Percentiles rank a stretch among this genome's conserved stretches.
These are phyloP conservation scores for Trametes polyzona DNA, from an alignment of 1,284 basidiomycete genomes.

Conservation along the genomic window DNA sequence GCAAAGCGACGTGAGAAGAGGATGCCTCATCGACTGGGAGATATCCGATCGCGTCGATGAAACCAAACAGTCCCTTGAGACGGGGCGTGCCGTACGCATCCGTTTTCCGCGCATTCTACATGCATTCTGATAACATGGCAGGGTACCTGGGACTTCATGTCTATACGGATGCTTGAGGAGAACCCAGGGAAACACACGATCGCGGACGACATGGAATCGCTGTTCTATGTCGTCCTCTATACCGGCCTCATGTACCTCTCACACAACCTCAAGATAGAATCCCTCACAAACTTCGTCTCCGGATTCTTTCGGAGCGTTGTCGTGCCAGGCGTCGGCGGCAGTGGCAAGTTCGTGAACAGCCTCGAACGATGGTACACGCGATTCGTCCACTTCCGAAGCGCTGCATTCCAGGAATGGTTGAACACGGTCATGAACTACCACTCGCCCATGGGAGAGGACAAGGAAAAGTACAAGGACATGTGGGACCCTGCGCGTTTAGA, in stretches of 20 bases:
- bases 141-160: constrained; percentile 2
- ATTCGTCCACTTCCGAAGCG: neutral
- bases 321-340: neutral
- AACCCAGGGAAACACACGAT: neutral
- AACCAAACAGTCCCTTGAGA: neutral
- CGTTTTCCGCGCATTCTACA: neutral
- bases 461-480: neutral
- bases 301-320: neutral
- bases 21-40: too few relatives aligned
- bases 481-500: constrained; percentile 11
- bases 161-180: neutral
- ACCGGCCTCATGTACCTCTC: constrained; percentile 10
- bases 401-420: constrained; percentile 7
- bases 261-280: neutral
- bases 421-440: constrained; percentile 12
- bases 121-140: neutral
- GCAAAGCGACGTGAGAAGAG: neutral
- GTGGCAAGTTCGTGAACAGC: neutral
- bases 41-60: constrained; percentile 1
- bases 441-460: neutral
- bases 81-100: constrained; percentile 1
- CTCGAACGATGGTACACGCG: neutral
- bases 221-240: constrained; percentile 18
- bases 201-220: constrained; percentile 16
- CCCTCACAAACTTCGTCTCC: neutral